Conservation (phyloP, 768 basidiomycete genomes). For the Termitomyces sp. region DNA sequence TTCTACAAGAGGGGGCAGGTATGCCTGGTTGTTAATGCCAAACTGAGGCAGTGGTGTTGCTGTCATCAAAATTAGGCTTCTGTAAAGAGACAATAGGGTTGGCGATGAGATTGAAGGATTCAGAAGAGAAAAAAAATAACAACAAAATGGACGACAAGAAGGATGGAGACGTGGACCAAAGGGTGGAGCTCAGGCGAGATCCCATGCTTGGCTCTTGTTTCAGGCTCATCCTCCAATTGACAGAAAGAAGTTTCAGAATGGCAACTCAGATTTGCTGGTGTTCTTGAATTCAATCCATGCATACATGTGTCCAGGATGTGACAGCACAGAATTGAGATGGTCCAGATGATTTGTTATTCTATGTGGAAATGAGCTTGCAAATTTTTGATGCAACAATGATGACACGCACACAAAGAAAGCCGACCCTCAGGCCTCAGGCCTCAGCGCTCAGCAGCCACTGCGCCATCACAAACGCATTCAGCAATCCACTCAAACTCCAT, state of each 20-base stretch:
- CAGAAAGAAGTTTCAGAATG: slow-evolving; percentile 92
- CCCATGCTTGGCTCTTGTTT: slow-evolving; percentile 7
- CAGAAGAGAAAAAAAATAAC: no score
- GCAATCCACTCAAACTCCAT: slow-evolving; percentile 75
- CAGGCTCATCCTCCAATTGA: slow-evolving; percentile 54
- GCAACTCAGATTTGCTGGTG: slow-evolving; percentile 75
- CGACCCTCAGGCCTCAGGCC: slow-evolving; percentile 90
- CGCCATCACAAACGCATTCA: slow-evolving; percentile 87
- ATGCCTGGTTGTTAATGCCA: slow-evolving; percentile 55
- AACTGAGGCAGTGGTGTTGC: slow-evolving; percentile 37
- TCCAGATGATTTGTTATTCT: slow-evolving; percentile 91
- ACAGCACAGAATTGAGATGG: slow-evolving; percentile 84
- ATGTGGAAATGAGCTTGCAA: not conserved
- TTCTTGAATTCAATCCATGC: slow-evolving; percentile 92
- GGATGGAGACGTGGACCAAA: slow-evolving; percentile 27
- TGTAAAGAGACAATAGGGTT: slow-evolving; percentile 32
- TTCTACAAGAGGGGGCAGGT: slow-evolving; percentile 63
- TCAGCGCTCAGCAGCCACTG: no score
- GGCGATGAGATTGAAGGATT: slow-evolving; percentile 47
- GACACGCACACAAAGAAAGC: slow-evolving; percentile 82
- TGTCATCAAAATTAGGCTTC: slow-evolving; percentile 19
- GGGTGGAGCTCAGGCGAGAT: slow-evolving; percentile 18
- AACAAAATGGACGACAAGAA: slow-evolving; percentile 23
- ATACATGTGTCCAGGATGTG: slow-evolving; percentile 91
- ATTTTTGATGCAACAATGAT: slow-evolving; percentile 1